Evolutionary conservation across 2,329 filamentous ascomycete species (phyloP).

Genomic region (Paramyrothecium roridum): DNA sequence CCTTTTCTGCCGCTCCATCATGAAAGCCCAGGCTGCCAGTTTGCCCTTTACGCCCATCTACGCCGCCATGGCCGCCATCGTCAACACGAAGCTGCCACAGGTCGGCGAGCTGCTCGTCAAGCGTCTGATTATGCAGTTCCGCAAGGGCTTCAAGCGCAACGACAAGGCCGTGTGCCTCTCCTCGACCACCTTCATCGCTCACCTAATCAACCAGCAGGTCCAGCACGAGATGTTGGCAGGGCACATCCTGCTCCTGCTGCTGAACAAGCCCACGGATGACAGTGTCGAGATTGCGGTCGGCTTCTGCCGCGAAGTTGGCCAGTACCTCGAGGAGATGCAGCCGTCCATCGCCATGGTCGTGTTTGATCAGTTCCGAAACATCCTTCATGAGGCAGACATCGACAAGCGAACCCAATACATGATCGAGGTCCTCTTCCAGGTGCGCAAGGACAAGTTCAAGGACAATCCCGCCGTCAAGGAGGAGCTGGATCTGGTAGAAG

Average conservation of each 20-base stretch:
- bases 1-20: slow-evolving; percentile 91
- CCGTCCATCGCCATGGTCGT: slow-evolving; percentile 81
- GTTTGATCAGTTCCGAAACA: slow-evolving; percentile 93
- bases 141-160: slow-evolving; percentile 92
- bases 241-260: slow-evolving; percentile 85
- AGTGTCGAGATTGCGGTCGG: slow-evolving; percentile 97
- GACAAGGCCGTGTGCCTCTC: slow-evolving; percentile 95
- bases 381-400: slow-evolving; percentile 93
- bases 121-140: slow-evolving; percentile 84
- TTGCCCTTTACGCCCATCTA: slow-evolving; percentile 96
- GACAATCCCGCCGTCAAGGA: slow-evolving; percentile 88
- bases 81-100: slow-evolving; percentile 95
- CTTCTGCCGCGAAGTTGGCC: slow-evolving; percentile 86
- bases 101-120: slow-evolving; percentile 89
- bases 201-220: slow-evolving; percentile 94
- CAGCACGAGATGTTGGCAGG: slow-evolving; percentile 90
- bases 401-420: slow-evolving; percentile 99
- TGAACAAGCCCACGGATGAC: slow-evolving; percentile 95
- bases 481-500: slow-evolving; percentile 91
- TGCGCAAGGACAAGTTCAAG: slow-evolving; percentile 94
- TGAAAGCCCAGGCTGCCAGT: slow-evolving; percentile 97
- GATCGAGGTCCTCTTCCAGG: slow-evolving; percentile 96
- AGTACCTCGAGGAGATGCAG: slow-evolving; percentile 95
- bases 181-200: slow-evolving; percentile 90
- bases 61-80: slow-evolving; percentile 90